Conservation (phyloP, 306 rosid species). For the Ziziphus jujuba region DNA sequence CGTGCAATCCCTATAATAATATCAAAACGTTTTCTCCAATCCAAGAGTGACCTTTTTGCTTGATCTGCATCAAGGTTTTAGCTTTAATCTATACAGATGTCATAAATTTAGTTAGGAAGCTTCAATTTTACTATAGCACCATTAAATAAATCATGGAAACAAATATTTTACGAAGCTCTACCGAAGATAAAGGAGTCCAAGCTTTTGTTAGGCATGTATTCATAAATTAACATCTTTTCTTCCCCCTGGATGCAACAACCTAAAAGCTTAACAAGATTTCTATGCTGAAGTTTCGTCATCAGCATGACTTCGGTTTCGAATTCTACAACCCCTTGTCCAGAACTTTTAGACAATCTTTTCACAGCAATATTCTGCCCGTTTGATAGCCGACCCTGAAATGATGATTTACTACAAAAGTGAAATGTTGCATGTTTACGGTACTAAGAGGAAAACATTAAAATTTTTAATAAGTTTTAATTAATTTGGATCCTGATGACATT, state of each 20-base stretch:
- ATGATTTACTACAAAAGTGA: neutral
- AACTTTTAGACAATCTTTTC: slow-evolving; percentile 49
- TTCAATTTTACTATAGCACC: neutral
- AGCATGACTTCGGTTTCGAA: slow-evolving; percentile 53
- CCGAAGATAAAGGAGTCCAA: slow-evolving; percentile 55
- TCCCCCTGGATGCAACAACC: slow-evolving; percentile 49
- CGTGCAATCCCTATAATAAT: slow-evolving; percentile 48
- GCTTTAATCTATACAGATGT: neutral
- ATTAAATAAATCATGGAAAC: neutral
- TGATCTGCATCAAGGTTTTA: slow-evolving; percentile 26
- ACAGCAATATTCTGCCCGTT: slow-evolving; percentile 20
- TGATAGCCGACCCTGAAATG: slow-evolving; percentile 21
- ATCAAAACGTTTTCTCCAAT: slow-evolving; percentile 45
- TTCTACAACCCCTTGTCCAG: slow-evolving; percentile 57
- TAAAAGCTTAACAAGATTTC: slow-evolving; percentile 59
- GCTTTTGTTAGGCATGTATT: slow-evolving; percentile 58
- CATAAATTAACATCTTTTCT: slow-evolving; percentile 55
- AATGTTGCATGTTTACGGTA: neutral
- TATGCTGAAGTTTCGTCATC: slow-evolving; percentile 60
- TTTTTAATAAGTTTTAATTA: neutral
- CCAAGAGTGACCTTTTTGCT: slow-evolving; percentile 27
- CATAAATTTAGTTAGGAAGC: neutral
- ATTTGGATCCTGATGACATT: neutral
- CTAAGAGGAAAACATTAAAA: neutral
- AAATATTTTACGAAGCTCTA: slow-evolving; percentile 15